Base-by-base conservation (phyloP, 2,329 filamentous ascomycete genomes). In the Niveomyces coronatus region DNA sequence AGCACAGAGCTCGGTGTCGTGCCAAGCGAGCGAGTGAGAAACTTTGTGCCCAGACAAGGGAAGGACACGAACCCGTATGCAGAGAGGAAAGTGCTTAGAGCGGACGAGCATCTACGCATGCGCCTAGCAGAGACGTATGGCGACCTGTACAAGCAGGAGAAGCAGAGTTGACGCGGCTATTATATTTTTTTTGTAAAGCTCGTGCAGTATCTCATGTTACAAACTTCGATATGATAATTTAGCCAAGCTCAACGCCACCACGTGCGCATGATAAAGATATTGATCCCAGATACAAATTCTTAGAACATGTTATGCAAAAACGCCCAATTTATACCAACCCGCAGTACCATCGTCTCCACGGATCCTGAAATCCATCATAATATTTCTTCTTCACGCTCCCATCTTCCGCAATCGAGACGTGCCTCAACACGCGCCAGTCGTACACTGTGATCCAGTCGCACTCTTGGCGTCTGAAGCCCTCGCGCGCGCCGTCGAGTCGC, bases 91-190 rank as follows among this genome's bases (percentile, higher is more conserved):
- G 68, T 75, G 2, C 56, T 82, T 52, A 82, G 76, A 1, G 77
- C 78, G 2, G 65, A 71, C 46, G 74, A 81, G 53, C 78, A 82
- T 54, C 53, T 82, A 40, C 64, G 70, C 46, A 76, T 75, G 65
- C 63, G 77, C 39, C 55, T 82, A 37, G 68, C 62, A 44, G 75
- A 69, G 15, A 79, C 67, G 8, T 82, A 82, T 51, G 51, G 69
- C 8, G 60, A 66, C 16, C 44, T 79, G 47, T 79, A 79, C 49
- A 55, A 62, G 22, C 60, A 67, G 16, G 54, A 63, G 37, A 45
- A 49, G 22, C 44, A 51, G 30, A 11, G 37, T 24, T 35, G 31
- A n/a, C 29, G 19, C 24, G 14, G 5, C 18, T 28, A 24, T 13
- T 16, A 31, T 17, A 10, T 29, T 17, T 9, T 13, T 20, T 22